Conservation (phyloP, 371 early-diverging fungal genomes). For the Circinella minor region DNA sequence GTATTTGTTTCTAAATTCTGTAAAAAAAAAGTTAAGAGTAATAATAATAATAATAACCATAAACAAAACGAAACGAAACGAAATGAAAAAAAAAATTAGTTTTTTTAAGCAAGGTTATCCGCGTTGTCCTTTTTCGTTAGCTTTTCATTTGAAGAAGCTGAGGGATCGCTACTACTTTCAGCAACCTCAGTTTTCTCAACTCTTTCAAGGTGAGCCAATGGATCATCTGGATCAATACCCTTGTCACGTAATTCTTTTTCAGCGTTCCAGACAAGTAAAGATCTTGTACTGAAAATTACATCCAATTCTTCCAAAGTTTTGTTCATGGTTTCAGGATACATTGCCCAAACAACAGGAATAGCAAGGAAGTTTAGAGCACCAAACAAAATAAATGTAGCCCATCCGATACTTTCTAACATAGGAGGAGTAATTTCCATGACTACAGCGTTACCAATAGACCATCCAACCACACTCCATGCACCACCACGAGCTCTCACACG, state of each 20-base stretch:
- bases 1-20: constrained; percentile 8
- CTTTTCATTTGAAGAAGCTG: neutral
- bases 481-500: constrained; percentile 48
- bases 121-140: neutral
- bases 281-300: constrained; percentile 42
- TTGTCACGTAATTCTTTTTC: constrained; percentile 33
- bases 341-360: constrained; percentile 39
- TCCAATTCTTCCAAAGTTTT: constrained; percentile 48
- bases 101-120: neutral
- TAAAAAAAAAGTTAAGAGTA: neutral
- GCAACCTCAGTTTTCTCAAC: neutral
- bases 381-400: constrained; percentile 47
- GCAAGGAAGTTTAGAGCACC: constrained; percentile 44
- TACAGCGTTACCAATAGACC: constrained; percentile 48
- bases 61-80: too few species aligned
- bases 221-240: constrained; percentile 22
- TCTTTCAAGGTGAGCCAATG: constrained; percentile 4
- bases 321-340: constrained; percentile 45
- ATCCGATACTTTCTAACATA: constrained; percentile 42
- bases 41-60: neutral
- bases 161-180: neutral
- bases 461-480: constrained; percentile 50
- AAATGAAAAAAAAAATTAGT: too few species aligned
- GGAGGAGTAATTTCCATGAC: constrained; percentile 50
- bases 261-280: constrained; percentile 46